phyloP scores from a whole-genome alignment of 2,329 filamentous ascomycete species.

The Lachnellula cervina region DNA sequence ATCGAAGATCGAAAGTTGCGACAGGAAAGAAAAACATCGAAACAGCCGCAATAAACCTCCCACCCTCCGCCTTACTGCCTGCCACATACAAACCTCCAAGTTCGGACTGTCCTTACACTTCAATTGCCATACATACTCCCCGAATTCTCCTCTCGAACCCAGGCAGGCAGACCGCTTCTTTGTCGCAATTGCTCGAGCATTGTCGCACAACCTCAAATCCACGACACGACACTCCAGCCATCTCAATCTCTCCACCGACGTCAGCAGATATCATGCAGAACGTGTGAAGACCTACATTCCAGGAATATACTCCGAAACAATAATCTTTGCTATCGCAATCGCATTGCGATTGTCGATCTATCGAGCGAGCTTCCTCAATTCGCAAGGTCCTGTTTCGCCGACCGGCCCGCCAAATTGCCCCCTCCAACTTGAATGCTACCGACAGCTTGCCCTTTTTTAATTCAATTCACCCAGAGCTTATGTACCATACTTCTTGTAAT shows the following conservation, averaged over 20 bases:
- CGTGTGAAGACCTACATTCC: constrained; percentile 7
- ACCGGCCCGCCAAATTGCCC: neutral
- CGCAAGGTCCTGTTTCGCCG: neutral
- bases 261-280: constrained; percentile 8
- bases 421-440: neutral
- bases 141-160: neutral
- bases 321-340: neutral
- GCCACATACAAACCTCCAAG: neutral
- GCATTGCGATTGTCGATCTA: neutral
- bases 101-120: neutral
- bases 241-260: neutral
- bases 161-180: constrained; percentile 1
- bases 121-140: neutral
- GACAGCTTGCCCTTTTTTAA: constrained; percentile 4
- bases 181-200: constrained; percentile 2
- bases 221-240: neutral
- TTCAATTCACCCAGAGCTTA: neutral
- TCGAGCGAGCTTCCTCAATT: neutral
- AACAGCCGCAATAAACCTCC: neutral
- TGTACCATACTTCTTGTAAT: constrained; percentile 18
- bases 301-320: constrained; percentile 1
- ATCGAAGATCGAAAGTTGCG: neutral
- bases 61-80: neutral
- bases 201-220: neutral
- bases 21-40: neutral